Percentiles rank a stretch among this genome's conserved stretches.
These are phyloP conservation scores for Hamamelis virginiana DNA, from an alignment of 164 flowering plant genomes.

Conservation along the genomic window DNA sequence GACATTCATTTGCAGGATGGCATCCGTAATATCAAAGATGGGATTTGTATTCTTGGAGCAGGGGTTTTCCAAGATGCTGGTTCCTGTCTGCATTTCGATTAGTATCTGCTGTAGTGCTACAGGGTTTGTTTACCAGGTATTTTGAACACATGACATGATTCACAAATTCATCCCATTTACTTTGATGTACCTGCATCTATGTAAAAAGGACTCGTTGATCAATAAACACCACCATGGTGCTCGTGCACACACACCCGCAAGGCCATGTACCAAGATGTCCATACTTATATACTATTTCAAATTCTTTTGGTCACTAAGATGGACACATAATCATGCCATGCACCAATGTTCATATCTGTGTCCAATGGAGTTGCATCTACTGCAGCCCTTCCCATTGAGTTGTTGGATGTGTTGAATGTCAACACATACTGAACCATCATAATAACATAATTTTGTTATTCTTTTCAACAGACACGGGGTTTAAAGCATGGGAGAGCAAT, in stretches of 20 bases:
- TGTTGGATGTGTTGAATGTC: neutral
- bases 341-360: neutral
- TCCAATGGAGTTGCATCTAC: neutral
- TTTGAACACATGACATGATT: neutral
- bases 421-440: neutral
- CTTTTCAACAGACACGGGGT: constrained; percentile 69
- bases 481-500: constrained; percentile 97
- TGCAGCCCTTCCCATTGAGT: neutral
- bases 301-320: neutral
- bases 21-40: constrained; percentile 94
- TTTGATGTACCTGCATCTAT: neutral
- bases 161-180: neutral
- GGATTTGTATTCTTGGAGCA: constrained; percentile 92
- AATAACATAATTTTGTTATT: neutral
- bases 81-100: constrained; percentile 74
- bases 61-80: constrained; percentile 66
- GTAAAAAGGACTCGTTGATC: neutral
- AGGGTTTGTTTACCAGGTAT: constrained; percentile 88
- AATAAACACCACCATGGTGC: too few species aligned
- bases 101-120: constrained; percentile 84
- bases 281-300: neutral
- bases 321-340: too few species aligned
- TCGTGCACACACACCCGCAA: neutral
- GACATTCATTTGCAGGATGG: constrained; percentile 63
- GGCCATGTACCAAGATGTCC: neutral